Base-by-base conservation (phyloP, 306 rosid genomes). In the Acacia confusa region DNA sequence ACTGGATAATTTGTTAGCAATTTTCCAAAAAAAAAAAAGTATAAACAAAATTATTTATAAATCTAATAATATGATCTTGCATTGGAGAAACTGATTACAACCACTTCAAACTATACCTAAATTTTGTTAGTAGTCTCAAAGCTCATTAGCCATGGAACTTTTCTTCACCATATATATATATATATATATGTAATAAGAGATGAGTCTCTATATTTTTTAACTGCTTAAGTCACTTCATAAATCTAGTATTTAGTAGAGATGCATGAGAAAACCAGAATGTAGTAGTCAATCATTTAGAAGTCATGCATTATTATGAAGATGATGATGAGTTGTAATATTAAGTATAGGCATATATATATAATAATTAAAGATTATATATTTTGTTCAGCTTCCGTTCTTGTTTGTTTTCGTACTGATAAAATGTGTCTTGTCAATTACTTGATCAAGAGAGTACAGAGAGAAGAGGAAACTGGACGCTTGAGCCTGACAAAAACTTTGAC, bases 361-460 rank as follows among this genome's bases (percentile, higher is more conserved):
- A 41, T 14, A 67, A 38, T 69, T n/a, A 57, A n/a, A 57, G 22
- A 28, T 14, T 75, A n/a, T 80, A 83, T 38, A 24, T 13, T 13
- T 69, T 71, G 79, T 79, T 48, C 28, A 70, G 65, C 66, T 75
- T 87, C 7, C 71, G 9, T 45, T 70, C 78, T 78, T 78, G 79
- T 74, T 79, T 25, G 41, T 61, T 25, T 61, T 4, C 15, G 7
- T 25, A 2, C 61, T 6, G 34, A 40, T 5, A 66, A 66, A 66
- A 66, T 34, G n/a, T 63, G 40, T 63, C 24, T 38, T 40, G 50
- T 40, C 53, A 69, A 22, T 57, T 57, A 69, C 48, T n/a, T 40
- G 52, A 63, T 68, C 7, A 60, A 72, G 50, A 74, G 48, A 73
- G 36, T 57, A 24, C 8, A 57, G 27, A 27, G 38, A 13, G 47